Evolutionary conservation across 208 protist species (phyloP).

Genomic region (Trypanosoma melophagium): DNA sequence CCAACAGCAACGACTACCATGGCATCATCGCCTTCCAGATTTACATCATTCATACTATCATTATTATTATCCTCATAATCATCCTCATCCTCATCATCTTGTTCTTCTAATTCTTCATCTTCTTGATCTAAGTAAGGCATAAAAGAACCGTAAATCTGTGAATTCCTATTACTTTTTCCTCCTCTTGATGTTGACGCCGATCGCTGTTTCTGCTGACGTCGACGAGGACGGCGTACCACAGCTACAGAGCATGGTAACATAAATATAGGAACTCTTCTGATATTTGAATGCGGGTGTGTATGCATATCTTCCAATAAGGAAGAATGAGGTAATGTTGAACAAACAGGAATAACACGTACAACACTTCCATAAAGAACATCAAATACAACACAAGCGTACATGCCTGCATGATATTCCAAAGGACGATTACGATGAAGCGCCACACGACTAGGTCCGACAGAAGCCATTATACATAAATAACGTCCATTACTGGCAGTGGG

Average conservation of each 20-base stretch:
- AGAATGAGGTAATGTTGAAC: slow-evolving; percentile 40
- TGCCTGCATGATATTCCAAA: slow-evolving; percentile 47
- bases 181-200: background rate
- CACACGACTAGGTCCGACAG: slow-evolving; percentile 63
- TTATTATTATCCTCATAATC: background rate
- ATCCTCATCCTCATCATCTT: background rate
- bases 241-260: slow-evolving; percentile 50
- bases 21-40: slow-evolving; percentile 17
- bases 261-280: slow-evolving; percentile 52
- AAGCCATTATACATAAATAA: slow-evolving; percentile 67
- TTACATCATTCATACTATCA: background rate
- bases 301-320: slow-evolving; percentile 38
- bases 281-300: slow-evolving; percentile 25
- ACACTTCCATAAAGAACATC: slow-evolving; percentile 61
- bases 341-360: slow-evolving; percentile 69
- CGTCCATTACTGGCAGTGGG: slow-evolving; percentile 66
- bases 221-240: slow-evolving; percentile 26
- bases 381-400: slow-evolving; percentile 71
- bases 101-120: slow-evolving; percentile 13
- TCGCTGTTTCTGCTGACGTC: background rate
- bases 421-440: slow-evolving; percentile 35
- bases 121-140: background rate
- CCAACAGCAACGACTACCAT: slow-evolving; percentile 59
- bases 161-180: background rate
- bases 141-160: no score